Evolutionary conservation across 305 asterid species (phyloP), one percentile per base, ranked within the genome.

Genomic region (Rubia peregrina): DNA sequence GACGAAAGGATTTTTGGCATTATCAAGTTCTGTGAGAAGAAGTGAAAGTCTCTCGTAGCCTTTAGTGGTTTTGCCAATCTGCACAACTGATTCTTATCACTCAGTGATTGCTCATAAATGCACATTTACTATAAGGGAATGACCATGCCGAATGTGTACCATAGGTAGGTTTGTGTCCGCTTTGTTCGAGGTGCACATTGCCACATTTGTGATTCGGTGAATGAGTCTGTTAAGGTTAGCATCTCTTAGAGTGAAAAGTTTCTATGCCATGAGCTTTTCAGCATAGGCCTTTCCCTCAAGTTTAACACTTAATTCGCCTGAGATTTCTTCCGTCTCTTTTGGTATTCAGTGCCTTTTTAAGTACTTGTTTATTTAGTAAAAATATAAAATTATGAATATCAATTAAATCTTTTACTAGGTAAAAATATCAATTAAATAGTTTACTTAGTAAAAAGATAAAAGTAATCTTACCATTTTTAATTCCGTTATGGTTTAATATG

Each of bases 231-330:
- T 63, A 84, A 70, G 87, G 96, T 84, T 41, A 86, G 80, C 43
- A 96, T 94, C 71, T 96, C 98, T 0, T 89, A 91, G 22, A 98
- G 98, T 70, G 96, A 96, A 0, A 94, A 94, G 91, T 57, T 94
- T 11, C 88, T 91, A 1, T 86, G 84, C 59, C 96, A 91, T 79
- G 99, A 94, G 80, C 96, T 94, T 43, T 89, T 94, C 73, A 91
- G 98, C 74, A 86, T 94, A 98, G 96, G 97, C 40, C 85, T 94
- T 0, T 82, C 91, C 57, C 84, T 94, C 63, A 89, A 88, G 76
- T 94, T 94, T 66, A 95, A 91, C 17, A 87, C 97, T 11, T 93
- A 88, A 61, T 44, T 89, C 44, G 91, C 88, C 75, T 90, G 82
- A 82, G 19, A 46, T 46, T n/a, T n/a, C n/a, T n/a, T n/a, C n/a